Percentiles rank a stretch among this genome's conserved stretches.
These are phyloP conservation scores for Penicillium hesseltinei DNA, from an alignment of 2,329 filamentous ascomycete species.

Conservation along the genomic window DNA sequence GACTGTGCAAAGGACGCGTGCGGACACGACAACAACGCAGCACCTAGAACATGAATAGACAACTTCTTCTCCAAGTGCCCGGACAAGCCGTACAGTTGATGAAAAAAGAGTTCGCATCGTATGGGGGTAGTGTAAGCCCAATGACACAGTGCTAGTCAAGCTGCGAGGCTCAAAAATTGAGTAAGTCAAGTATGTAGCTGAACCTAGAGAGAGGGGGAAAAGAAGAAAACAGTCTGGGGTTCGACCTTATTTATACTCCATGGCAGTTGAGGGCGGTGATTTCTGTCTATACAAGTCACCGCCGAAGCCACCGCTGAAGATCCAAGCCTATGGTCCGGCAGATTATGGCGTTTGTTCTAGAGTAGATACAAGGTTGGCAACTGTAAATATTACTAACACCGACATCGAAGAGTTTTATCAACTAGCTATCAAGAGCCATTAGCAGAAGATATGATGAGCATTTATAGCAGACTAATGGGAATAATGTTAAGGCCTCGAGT, in stretches of 20 bases:
- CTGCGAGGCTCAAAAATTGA: neutral
- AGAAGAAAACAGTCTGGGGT: neutral
- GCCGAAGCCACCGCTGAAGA: neutral
- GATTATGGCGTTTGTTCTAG: neutral
- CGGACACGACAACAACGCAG: neutral
- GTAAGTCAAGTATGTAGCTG: too few species aligned
- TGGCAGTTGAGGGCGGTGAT: neutral
- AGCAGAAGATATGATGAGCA: neutral
- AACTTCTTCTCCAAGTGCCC: neutral
- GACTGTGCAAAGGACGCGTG: neutral
- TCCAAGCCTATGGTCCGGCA: neutral
- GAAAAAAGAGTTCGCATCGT: neutral
- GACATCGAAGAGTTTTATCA: neutral
- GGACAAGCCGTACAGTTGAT: neutral
- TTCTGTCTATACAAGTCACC: neutral
- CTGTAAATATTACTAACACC: neutral
- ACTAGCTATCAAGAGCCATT: neutral
- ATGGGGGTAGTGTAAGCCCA: neutral
- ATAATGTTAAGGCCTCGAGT: neutral
- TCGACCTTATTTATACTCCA: neutral
- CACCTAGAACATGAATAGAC: neutral
- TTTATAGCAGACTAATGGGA: neutral
- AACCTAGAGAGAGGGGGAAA: neutral
- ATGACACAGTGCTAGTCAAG: neutral
- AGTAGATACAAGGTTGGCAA: neutral